Percentiles rank a stretch among this genome's conserved stretches.
Conservation (phyloP, 352 stramenopile species). For the Phytophthora macrochlamydospora region DNA sequence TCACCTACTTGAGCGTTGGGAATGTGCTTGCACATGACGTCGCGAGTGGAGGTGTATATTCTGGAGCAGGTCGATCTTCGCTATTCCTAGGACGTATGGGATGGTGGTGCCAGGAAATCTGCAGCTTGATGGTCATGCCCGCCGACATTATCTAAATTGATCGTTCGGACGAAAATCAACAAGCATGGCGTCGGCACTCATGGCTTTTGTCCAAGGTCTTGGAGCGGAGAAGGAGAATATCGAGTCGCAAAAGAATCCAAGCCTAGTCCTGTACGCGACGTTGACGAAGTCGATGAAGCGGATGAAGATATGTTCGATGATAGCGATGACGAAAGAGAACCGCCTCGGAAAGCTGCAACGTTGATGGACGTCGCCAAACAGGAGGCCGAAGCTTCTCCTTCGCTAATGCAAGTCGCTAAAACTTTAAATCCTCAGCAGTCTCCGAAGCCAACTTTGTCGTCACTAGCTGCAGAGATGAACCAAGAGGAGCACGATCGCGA, state of each 20-base stretch:
- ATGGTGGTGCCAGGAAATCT: neutral
- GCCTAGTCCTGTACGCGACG: neutral
- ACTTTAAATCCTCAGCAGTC: constrained; percentile 16
- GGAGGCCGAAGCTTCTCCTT: constrained; percentile 16
- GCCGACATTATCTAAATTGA: constrained; percentile 10
- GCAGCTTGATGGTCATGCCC: neutral
- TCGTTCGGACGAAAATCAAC: neutral
- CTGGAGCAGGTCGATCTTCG: constrained; percentile 3
- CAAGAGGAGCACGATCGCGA: constrained; percentile 40
- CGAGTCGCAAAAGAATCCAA: neutral
- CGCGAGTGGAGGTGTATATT: constrained; percentile 19
- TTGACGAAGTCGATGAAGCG: constrained; percentile 18
- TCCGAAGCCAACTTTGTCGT: constrained; percentile 19
- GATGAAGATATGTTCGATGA: constrained; percentile 43
- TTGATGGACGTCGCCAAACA: constrained; percentile 46
- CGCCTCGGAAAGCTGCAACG: constrained; percentile 22
- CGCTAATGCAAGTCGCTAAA: constrained; percentile 21
- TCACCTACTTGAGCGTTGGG: constrained; percentile 32
- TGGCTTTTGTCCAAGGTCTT: constrained; percentile 46
- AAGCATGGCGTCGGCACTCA: constrained; percentile 43
- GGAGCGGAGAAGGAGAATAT: constrained; percentile 22
- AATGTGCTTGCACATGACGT: constrained; percentile 58
- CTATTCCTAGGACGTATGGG: constrained; percentile 1
- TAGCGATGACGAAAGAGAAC: constrained; percentile 26
- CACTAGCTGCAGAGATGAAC: constrained; percentile 49